Base-by-base conservation (phyloP, 2,329 filamentous ascomycete species). In the Neofusicoccum kwambonambiense region DNA sequence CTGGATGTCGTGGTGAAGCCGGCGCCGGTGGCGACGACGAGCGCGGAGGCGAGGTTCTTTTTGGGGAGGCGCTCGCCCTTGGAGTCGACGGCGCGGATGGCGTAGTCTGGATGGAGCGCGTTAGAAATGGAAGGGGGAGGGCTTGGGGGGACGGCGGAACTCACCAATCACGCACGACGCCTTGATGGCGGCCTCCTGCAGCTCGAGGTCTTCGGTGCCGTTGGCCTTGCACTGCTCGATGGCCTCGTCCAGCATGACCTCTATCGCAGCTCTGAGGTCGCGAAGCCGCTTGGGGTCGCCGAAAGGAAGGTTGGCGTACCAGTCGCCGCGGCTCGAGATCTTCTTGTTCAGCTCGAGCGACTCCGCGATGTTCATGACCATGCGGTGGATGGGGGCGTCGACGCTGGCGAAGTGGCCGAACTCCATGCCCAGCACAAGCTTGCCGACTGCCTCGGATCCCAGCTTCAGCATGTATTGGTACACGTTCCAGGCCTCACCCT, bases 1-100 rank as follows among this genome's bases (percentile, higher is more conserved):
- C 84, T 84, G 3, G 81, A 83, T 0, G 84, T 88, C 0, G 86
- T 88, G 1, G 83, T 86, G 75, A 88, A 88, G 19, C 86, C 86
- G 2, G 86, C 86, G 3, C 78, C 86, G 0, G 81, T 84, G 6
- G 81, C 80, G 3, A 87, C 83, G 2, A 86, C 75, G 0, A 87
- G 74, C 1, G 75, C 73, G 37, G 75, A 67, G 35, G 82, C 72
- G n/a, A 80, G 68, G 61, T 73, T 75, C 3, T 78, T 73, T 41
- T 77, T 73, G 0, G 85, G 83, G 0, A 88, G 73, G 66, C 85
- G 83, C 61, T 85, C 78, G 41, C 86, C 86, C 50, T 84, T 82
- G 68, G 72, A 80, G 66, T 87, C 85, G 5, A 77, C 80, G 2
- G 84, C 85, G 12, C 84, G 82, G 2, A 82, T 72, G 6, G 81